Evolutionary conservation across 2,329 filamentous ascomycete genomes (phyloP), one percentile per base, ranked within the genome.

Genomic region (Aspergillus hortae): DNA sequence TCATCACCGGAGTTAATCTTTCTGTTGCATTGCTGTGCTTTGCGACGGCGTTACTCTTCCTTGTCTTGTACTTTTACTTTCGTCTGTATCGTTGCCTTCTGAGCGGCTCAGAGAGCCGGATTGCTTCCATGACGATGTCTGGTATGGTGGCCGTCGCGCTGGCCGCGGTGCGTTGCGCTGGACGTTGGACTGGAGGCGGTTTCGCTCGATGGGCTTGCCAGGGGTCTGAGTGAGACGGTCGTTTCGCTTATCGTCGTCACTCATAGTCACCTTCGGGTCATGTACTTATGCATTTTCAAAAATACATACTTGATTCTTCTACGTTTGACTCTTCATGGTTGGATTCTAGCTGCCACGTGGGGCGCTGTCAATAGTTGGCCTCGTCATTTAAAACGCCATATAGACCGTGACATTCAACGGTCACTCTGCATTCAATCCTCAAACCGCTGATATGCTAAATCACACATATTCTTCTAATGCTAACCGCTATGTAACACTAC

Each of bases 1-100:
- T 46, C 32, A 61, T 42, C 32, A 48, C 6, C 44, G 35, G 6
- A 55, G 47, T 40, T 27, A 9, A 30, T 35, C 33, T 38, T 12
- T 38, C 35, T 23, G 35, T 41, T 47, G 43, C 32, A 35, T 33
- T 47, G 15, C 30, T 50, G 40, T 33, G 35, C 35, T 38, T 38
- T 17, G 35, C 15, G 35, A n/a, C 35, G 1, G 11, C 9, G n/a
- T 35, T n/a, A n/a, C 35, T 38, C 7, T 38, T 17, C 14, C 11
- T 38, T 38, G 14, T 38, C 35, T 38, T 38, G n/a, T 38, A 30
- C 5, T 30, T 11, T 30, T 30, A 30, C 27, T 30, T 30, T 11
- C 27, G 27, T 30, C 27, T 30, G 27, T 30, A 9, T 30, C 27
- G 23, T 30, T 30, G 27, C 27, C 27, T 30, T 30, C 27, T 30